phyloP scores from a whole-genome alignment of 768 basidiomycete species.

The Pulveroboletus frians region DNA sequence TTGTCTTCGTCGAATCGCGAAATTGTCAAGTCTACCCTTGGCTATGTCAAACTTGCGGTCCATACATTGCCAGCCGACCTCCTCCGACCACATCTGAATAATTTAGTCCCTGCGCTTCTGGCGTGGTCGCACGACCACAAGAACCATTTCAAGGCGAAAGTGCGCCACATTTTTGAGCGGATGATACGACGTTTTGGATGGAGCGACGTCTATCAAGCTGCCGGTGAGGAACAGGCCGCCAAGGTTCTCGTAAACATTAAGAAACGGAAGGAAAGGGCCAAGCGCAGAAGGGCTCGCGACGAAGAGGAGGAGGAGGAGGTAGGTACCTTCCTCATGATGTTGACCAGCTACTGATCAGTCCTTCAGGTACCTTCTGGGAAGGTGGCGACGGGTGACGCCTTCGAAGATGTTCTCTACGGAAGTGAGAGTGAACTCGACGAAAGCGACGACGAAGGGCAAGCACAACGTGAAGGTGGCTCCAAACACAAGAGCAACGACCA shows the following conservation, averaged over 20 bases:
- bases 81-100: constrained; percentile 69
- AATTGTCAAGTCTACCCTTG: constrained; percentile 94
- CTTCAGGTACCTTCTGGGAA: constrained; percentile 42
- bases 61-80: constrained; percentile 74
- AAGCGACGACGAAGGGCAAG: constrained; percentile 53
- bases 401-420: constrained; percentile 95
- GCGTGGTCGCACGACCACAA: constrained; percentile 97
- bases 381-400: constrained; percentile 73
- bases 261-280: constrained; percentile 91
- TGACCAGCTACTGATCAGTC: constrained; percentile 6
- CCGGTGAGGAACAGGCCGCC: constrained; percentile 71
- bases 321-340: not conserved
- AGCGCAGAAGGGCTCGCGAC: constrained; percentile 70
- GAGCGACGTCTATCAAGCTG: constrained; percentile 73
- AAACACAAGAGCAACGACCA: constrained; percentile 36
- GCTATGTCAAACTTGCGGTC: constrained; percentile 89
- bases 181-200: constrained; percentile 88
- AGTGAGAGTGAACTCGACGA: constrained; percentile 88
- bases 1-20: constrained; percentile 92
- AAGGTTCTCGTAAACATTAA: constrained; percentile 93
- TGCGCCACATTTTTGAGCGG: constrained; percentile 94
- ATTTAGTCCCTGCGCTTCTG: constrained; percentile 79
- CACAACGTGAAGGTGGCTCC: constrained; percentile 27
- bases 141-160: constrained; percentile 97
- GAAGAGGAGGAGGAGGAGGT: constrained; percentile 57